A percentile compares a stretch with the other conserved stretches of the same genome.
Conservation (phyloP, 129 eudicot species). For the Lactuca sativa region DNA sequence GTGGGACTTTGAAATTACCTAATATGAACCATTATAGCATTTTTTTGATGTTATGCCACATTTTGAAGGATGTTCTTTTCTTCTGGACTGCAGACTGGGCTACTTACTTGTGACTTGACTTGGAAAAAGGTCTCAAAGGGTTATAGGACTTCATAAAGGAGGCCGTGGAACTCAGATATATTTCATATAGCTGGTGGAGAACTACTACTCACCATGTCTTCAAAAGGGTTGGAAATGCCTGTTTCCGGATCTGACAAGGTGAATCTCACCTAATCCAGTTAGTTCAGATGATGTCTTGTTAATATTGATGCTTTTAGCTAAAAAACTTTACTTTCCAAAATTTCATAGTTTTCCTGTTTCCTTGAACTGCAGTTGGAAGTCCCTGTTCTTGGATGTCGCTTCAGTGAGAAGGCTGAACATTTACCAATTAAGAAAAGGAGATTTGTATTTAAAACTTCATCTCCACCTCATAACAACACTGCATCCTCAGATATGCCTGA, state of each 20-base stretch:
- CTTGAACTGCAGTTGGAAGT: slow-evolving; percentile 28
- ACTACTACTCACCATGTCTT: slow-evolving; percentile 10
- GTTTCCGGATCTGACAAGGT: slow-evolving; percentile 36
- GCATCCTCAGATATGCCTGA: slow-evolving; percentile 10
- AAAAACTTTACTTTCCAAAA: not conserved
- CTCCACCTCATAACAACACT: slow-evolving; percentile 23
- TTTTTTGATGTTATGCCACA: slow-evolving; percentile 12
- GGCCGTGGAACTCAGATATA: slow-evolving; percentile 7
- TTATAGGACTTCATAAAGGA: slow-evolving; percentile 22
- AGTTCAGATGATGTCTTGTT: slow-evolving; percentile 11
- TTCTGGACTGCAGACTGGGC: slow-evolving; percentile 18
- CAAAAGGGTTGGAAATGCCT: slow-evolving; percentile 12
- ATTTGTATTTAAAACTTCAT: slow-evolving; percentile 23
- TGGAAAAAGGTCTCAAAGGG: slow-evolving; percentile 19
- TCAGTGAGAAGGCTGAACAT: slow-evolving; percentile 30
- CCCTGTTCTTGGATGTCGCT: slow-evolving; percentile 24
- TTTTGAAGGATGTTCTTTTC: slow-evolving; percentile 19
- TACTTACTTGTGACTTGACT: not conserved
- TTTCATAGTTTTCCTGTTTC: not conserved
- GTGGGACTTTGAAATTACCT: slow-evolving; percentile 16
- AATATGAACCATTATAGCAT: not conserved
- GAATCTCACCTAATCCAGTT: slow-evolving; percentile 6
- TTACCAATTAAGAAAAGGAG: slow-evolving; percentile 49
- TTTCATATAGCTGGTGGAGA: not conserved
- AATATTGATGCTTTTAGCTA: not conserved